Evolutionary conservation across 2,329 filamentous ascomycete genomes (phyloP).

Genomic region (Penicillium sp.): DNA sequence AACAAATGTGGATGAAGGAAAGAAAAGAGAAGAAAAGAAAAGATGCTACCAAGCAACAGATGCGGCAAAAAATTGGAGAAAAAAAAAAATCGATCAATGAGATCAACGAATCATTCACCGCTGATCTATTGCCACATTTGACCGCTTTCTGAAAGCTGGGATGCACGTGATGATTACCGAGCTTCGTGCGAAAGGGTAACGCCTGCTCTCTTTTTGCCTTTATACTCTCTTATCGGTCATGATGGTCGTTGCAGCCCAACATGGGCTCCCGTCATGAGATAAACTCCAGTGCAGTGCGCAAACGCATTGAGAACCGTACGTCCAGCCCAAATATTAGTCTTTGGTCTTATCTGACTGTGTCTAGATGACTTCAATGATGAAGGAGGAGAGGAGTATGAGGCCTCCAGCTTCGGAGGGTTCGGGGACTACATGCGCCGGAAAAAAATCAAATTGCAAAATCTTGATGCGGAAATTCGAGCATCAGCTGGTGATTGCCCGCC

Average conservation of each 20-base stretch:
- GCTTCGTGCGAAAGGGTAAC: not conserved
- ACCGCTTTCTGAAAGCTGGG: constrained; percentile 15
- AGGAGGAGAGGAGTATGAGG: constrained; percentile 84
- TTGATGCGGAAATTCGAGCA: constrained; percentile 77
- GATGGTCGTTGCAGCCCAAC: constrained; percentile 25
- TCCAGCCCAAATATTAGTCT: constrained; percentile 4
- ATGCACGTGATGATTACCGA: constrained; percentile 13
- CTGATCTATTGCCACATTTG: constrained; percentile 13
- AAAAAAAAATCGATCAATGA: constrained; percentile 19
- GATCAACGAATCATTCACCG: constrained; percentile 11
- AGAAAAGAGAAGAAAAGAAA: constrained; percentile 21
- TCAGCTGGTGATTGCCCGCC: constrained; percentile 67
- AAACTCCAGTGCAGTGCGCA: constrained; percentile 59
- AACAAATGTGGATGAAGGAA: constrained; percentile 21
- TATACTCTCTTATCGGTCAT: constrained; percentile 15
- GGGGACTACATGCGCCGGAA: constrained; percentile 90
- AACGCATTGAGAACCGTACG: constrained; percentile 60
- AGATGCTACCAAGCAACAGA: constrained; percentile 21
- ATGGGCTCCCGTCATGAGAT: constrained; percentile 64
- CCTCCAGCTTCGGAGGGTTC: constrained; percentile 84
- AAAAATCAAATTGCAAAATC: constrained; percentile 95
- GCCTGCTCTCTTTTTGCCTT: not conserved
- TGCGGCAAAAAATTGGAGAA: constrained; percentile 10
- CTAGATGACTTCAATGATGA: constrained; percentile 73
- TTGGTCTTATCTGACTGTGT: constrained; percentile 12